phyloP scores from a whole-genome alignment of 352 stramenopile genomes.

The Pythium dissotocum region DNA sequence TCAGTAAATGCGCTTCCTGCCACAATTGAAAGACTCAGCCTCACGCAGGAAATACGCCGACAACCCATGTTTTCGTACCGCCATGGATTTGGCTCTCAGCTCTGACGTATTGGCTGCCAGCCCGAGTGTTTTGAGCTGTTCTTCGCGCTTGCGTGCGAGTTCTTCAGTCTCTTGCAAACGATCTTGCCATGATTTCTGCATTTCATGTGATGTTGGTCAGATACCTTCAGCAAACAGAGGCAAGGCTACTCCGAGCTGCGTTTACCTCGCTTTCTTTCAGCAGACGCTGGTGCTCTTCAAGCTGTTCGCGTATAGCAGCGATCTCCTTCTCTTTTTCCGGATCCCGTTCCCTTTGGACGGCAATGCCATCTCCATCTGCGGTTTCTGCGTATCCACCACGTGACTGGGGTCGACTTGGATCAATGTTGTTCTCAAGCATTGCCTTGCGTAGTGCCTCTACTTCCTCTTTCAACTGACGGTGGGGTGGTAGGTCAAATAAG shows the following conservation, averaged over 20 bases:
- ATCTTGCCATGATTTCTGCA: slow-evolving; percentile 80
- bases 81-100: slow-evolving; percentile 55
- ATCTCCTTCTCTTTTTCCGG: slow-evolving; percentile 60
- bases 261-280: slow-evolving; percentile 73
- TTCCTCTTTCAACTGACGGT: slow-evolving; percentile 60
- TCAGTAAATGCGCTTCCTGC: slow-evolving; percentile 77
- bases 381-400: slow-evolving; percentile 30
- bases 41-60: neutral
- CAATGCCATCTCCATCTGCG: slow-evolving; percentile 23
- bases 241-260: neutral
- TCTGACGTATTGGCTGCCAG: slow-evolving; percentile 62
- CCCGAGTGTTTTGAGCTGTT: slow-evolving; percentile 72
- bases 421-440: slow-evolving; percentile 72
- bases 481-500: too few relatives aligned
- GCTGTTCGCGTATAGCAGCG: slow-evolving; percentile 61
- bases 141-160: slow-evolving; percentile 74
- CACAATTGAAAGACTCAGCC: neutral
- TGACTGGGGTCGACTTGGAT: slow-evolving; percentile 47
- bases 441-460: slow-evolving; percentile 65
- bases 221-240: neutral
- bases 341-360: slow-evolving; percentile 30
- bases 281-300: slow-evolving; percentile 77
- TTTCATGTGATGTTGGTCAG: neutral
- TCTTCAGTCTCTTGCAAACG: slow-evolving; percentile 81
- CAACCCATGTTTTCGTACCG: slow-evolving; percentile 19